Evolutionary conservation across 1,284 basidiomycete genomes (phyloP).

Genomic region (Erythrobasidium hasegawianum): DNA sequence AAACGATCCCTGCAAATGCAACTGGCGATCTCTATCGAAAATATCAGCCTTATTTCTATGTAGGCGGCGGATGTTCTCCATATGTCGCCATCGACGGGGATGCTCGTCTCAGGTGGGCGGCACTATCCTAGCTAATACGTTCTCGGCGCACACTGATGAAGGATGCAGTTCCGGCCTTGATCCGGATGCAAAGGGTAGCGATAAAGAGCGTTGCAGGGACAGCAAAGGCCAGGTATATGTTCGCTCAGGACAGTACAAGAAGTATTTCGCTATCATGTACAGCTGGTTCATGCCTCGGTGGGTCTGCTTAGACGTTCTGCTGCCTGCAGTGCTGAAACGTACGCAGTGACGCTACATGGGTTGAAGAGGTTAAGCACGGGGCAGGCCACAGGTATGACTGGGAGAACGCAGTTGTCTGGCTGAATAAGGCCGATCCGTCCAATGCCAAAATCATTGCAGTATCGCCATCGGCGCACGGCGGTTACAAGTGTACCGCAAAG

Average conservation of each 20-base stretch:
- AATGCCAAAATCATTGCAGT: not conserved
- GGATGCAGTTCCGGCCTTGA: too few species aligned
- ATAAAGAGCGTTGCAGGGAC: not conserved
- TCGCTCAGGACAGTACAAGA: conserved; percentile 4
- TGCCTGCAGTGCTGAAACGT: too few species aligned
- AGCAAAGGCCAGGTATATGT: conserved; percentile 5
- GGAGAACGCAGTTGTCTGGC: conserved; percentile 16
- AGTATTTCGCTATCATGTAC: conserved; percentile 12
- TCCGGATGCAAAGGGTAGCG: not conserved
- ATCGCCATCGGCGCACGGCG: conserved; percentile 3
- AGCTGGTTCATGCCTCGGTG: conserved; percentile 3
- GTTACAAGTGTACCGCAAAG: not conserved
- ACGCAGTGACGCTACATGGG: conserved; percentile 4
- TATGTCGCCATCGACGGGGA: conserved; percentile 4
- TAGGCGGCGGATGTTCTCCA: not conserved
- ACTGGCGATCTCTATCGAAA: conserved; percentile 3
- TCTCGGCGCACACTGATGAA: too few species aligned
- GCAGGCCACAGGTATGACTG: conserved; percentile 10
- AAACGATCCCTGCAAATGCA: conserved; percentile 2
- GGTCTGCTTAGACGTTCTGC: too few species aligned
- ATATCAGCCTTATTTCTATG: conserved; percentile 10
- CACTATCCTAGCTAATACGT: too few species aligned
- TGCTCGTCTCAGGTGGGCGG: not conserved
- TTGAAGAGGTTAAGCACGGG: not conserved
- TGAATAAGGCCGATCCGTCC: not conserved